Base-by-base conservation (phyloP, 495 filamentous ascomycete genomes). In the Jackrogersella minutella region DNA sequence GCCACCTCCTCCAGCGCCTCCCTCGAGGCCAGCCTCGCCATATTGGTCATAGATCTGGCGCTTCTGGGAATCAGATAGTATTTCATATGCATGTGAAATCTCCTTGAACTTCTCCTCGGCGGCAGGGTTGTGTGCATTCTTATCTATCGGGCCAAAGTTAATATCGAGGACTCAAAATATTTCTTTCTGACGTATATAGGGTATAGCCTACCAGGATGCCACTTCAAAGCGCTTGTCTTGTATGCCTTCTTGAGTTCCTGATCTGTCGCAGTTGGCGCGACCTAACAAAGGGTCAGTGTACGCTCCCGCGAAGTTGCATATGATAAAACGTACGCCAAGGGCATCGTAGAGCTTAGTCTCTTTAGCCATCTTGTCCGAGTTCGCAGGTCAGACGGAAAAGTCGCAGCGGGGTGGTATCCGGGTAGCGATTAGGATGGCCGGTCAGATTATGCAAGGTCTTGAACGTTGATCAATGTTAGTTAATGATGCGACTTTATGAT, bases 61-160 rank as follows among this genome's bases (percentile, higher is more conserved):
- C 83, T 97, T 97, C 78, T 98, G 87, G 22, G 91, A 78, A 70
- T 99, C 96, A 60, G 90, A 93, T 17, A 99, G 87, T 65, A 91
- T 86, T 80, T 99, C 96, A 77, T 97, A 98, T 30, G 95, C 95
- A 67, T 93, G 89, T 54, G 92, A 96, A 47, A 98, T 84, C 72
- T 97, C 94, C 81, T 98, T 97, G 87, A 99, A 98, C 77, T 97
- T 98, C 51, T 97, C 92, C 53, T 93, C 92, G 40, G 95, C 92
- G 22, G 91, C 91, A 37, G 93, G 93, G 82, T 94, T 94, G 81
- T 95, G 87, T 43, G 88, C 87, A 77, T 98, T 98, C 85, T 99
- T 99, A 80, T 99, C 95, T 96, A 69, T 53, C 68, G 52, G 57
- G 34, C 39, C 39, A 37, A 22, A 5, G 61, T 78, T 50, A 79